Percentiles rank a stretch among this genome's conserved stretches.
Conservation (phyloP, 2,329 filamentous ascomycete genomes). For the Parafenestella ontariensis region DNA sequence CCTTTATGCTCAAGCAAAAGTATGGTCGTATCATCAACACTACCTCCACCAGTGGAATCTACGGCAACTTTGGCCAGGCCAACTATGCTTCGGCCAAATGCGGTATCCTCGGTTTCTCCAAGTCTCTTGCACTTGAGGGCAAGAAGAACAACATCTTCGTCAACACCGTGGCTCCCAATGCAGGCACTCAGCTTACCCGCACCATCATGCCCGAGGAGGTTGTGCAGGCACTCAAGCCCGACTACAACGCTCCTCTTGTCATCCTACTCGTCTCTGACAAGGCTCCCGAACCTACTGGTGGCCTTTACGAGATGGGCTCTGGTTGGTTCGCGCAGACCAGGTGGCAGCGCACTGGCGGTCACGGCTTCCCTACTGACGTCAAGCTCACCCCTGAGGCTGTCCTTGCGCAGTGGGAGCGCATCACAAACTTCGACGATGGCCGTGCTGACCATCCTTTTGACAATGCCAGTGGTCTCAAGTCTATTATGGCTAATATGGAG, state of each 20-base stretch:
- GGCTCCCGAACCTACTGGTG: conserved; percentile 83
- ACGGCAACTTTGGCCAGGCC: conserved; percentile 98
- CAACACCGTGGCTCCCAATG: conserved; percentile 98
- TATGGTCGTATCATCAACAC: conserved; percentile 98
- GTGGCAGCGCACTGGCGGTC: conserved; percentile 91
- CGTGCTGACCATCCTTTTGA: conserved; percentile 87
- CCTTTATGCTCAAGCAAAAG: conserved; percentile 97
- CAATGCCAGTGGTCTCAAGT: conserved; percentile 76
- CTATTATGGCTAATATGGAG: conserved; percentile 83
- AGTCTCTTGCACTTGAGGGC: conserved; percentile 90
- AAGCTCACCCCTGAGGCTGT: conserved; percentile 82
- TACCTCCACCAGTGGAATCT: conserved; percentile 95
- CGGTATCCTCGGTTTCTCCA: conserved; percentile 94
- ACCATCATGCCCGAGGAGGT: conserved; percentile 96
- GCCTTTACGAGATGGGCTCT: conserved; percentile 91
- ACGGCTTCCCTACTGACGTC: conserved; percentile 89
- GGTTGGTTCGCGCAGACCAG: conserved; percentile 92
- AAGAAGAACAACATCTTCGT: conserved; percentile 97
- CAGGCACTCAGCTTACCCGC: conserved; percentile 92
- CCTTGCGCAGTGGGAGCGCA: conserved; percentile 66
- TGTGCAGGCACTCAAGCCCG: conserved; percentile 98
- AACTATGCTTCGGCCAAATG: conserved; percentile 80
- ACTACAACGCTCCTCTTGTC: conserved; percentile 95
- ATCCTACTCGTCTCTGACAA: conserved; percentile 86
- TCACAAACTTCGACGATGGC: conserved; percentile 86